Base-by-base conservation (phyloP, 1,139 yeast species). In the Saccharomyces pastorianus region DNA sequence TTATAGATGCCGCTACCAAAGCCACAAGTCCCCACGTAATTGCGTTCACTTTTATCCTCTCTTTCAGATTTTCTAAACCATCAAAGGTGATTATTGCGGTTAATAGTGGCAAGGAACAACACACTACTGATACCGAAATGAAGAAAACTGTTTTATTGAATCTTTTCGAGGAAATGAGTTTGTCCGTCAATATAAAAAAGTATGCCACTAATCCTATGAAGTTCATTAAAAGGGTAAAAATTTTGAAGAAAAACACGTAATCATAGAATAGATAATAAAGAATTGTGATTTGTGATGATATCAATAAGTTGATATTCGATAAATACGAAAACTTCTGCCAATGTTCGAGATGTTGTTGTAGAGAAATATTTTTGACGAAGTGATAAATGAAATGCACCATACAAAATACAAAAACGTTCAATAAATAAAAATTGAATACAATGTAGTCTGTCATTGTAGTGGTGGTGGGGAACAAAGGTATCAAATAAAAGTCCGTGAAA, bases 211-310 rank as follows among this genome's bases (percentile, higher is more conserved):
- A 13, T 13, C 44, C 44, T 38, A 38, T 38, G 44, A 38, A 38
- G 11, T 17, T 38, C 44, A 47, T 50, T 42, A 47, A 29, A 11
- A 50, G 32, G 17, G 46, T 47, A 25, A 85, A 85, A 2, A 71
- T 51, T 46, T 70, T 64, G 55, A 78, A 77, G 56, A 73, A 69
- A 6, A 48, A 55, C 0, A 78, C 76, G 49, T 73, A 71, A 63
- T 87, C 90, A 58, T 78, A 73, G 56, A 80, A 80, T 1, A 91
- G 85, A 69, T 86, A 88, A 62, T 83, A 76, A 9, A 88, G 75
- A 7, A 58, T 46, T 8, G 61, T 51, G 2, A 59, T 50, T 1
- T 58, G 51, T 6, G 62, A 59, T 4, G 51, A 47, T 13, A 56
- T 51, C 25, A 58, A 29, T 48, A 55, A 55, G 46, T 49, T 52